Conservation (phyloP, 306 rosid species). For the Inga laurina region DNA sequence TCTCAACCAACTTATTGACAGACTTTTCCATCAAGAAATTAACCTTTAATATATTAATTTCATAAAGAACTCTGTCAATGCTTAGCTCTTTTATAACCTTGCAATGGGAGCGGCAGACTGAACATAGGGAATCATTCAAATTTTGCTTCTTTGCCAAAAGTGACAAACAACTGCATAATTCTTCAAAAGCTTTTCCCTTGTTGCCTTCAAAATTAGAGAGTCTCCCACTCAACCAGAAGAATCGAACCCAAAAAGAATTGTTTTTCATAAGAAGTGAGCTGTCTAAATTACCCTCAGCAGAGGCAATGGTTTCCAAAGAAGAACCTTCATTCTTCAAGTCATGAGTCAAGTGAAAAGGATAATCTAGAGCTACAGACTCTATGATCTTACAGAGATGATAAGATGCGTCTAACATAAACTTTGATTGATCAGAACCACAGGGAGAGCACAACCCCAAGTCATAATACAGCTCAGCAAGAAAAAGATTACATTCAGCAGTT, state of each 20-base stretch:
- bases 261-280: constrained; percentile 47
- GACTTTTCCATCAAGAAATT: constrained; percentile 83
- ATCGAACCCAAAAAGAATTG: constrained; percentile 77
- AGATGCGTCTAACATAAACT: constrained; percentile 76
- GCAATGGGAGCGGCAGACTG: constrained; percentile 66
- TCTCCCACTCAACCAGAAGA: constrained; percentile 94
- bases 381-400: constrained; percentile 93
- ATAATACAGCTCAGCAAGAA: constrained; percentile 85
- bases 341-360: constrained; percentile 56
- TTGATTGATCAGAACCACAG: constrained; percentile 58
- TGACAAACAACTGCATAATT: constrained; percentile 66
- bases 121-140: constrained; percentile 43
- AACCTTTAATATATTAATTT: constrained; percentile 81
- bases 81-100: constrained; percentile 73
- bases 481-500: constrained; percentile 75
- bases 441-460: constrained; percentile 72
- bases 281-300: constrained; percentile 38
- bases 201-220: constrained; percentile 74
- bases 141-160: constrained; percentile 59
- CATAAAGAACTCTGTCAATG: constrained; percentile 73
- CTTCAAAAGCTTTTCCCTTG: constrained; percentile 80
- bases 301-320: constrained; percentile 36
- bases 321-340: constrained; percentile 43
- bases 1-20: constrained; percentile 71
- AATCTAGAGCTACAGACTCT: constrained; percentile 78